Percentiles rank a stretch among this genome's conserved stretches.
Conservation (phyloP, 78 protist species). For the Tieghemostelium lacteum region DNA sequence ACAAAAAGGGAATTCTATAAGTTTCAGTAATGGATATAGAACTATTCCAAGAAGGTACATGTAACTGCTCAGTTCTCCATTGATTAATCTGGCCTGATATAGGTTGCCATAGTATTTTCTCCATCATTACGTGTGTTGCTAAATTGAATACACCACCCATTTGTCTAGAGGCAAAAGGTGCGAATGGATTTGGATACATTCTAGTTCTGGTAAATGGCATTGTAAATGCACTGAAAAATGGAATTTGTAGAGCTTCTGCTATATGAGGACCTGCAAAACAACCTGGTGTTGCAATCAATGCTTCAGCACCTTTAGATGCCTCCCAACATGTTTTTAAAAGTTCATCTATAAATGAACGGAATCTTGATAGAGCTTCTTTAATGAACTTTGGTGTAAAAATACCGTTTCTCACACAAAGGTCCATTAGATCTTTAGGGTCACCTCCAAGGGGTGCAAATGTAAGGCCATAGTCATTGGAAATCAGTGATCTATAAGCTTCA, state of each 20-base stretch:
- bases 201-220: slow-evolving; percentile 74
- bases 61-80: slow-evolving; percentile 39
- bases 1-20: slow-evolving; percentile 57
- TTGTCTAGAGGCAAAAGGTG: slow-evolving; percentile 64
- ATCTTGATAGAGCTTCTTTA: slow-evolving; percentile 58
- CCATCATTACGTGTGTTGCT: slow-evolving; percentile 78
- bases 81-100: slow-evolving; percentile 51
- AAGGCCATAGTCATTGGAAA: slow-evolving; percentile 31
- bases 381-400: slow-evolving; percentile 65
- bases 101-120: slow-evolving; percentile 69
- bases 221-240: slow-evolving; percentile 70
- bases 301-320: slow-evolving; percentile 48
- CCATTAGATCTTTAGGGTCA: slow-evolving; percentile 83
- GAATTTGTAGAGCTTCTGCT: slow-evolving; percentile 72
- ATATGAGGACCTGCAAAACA: slow-evolving; percentile 83
- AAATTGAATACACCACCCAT: slow-evolving; percentile 67
- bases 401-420: slow-evolving; percentile 71
- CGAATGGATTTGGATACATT: slow-evolving; percentile 72
- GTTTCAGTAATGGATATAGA: slow-evolving; percentile 53
- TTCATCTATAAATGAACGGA: slow-evolving; percentile 73
- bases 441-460: slow-evolving; percentile 64
- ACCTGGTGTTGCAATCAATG: slow-evolving; percentile 77
- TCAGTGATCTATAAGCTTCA: slow-evolving; percentile 33
- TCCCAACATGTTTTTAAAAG: slow-evolving; percentile 64
- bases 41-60: slow-evolving; percentile 53